These are phyloP conservation scores for Microcyclospora tardicrescens DNA, from an alignment of 2,329 filamentous ascomycete species.

Conservation along the genomic window DNA sequence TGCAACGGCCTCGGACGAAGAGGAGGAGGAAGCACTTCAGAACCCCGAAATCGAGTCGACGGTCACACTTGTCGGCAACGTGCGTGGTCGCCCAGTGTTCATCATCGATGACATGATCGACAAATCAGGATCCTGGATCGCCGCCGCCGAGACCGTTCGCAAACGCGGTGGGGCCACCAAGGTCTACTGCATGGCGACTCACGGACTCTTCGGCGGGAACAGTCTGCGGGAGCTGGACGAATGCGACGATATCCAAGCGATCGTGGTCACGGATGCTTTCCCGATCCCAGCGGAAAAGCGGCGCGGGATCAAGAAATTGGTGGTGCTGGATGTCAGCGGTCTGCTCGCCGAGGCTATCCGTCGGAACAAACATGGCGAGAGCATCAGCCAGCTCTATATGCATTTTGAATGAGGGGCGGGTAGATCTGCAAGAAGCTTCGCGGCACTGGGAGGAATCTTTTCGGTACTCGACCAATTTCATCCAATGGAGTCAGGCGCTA, in stretches of 20 bases:
- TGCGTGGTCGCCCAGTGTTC: constrained; percentile 75
- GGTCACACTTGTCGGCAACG: constrained; percentile 94
- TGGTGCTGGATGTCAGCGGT: constrained; percentile 78
- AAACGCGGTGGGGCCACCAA: constrained; percentile 84
- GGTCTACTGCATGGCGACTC: constrained; percentile 95
- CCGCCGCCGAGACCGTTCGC: constrained; percentile 88
- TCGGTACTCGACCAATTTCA: neutral
- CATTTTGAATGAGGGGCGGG: constrained; percentile 22
- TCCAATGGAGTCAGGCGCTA: neutral
- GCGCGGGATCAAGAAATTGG: constrained; percentile 63
- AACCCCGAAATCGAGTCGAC: constrained; percentile 78
- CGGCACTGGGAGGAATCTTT: neutral
- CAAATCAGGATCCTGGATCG: constrained; percentile 92
- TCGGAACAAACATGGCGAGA: constrained; percentile 91
- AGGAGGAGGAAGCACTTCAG: constrained; percentile 81
- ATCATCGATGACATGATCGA: constrained; percentile 99
- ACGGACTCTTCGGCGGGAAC: constrained; percentile 85
- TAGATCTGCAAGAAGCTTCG: neutral
- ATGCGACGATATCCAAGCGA: constrained; percentile 85
- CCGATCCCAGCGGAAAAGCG: constrained; percentile 68
- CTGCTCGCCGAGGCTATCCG: constrained; percentile 85
- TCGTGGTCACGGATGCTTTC: constrained; percentile 95
- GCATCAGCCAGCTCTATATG: constrained; percentile 44
- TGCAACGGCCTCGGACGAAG: constrained; percentile 69
- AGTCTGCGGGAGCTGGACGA: constrained; percentile 79